Conservation (phyloP, 2,329 filamentous ascomycete genomes). For the Drechslerella dactyloides region DNA sequence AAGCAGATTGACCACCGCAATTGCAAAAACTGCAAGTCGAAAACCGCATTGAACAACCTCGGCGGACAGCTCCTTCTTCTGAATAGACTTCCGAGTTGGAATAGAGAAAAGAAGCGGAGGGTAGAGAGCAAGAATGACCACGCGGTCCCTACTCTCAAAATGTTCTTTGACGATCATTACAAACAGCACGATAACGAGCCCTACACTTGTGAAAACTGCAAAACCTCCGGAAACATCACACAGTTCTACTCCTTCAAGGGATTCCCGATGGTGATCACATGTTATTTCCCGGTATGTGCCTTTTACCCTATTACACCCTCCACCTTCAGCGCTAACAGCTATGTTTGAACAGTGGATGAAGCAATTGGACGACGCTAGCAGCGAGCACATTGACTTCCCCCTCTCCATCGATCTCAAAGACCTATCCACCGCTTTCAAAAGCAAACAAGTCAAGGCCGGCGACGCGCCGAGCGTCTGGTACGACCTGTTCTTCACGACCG, state of each 20-base stretch:
- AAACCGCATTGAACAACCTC: slow-evolving; percentile 17
- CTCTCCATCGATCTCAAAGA: slow-evolving; percentile 44
- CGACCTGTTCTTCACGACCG: slow-evolving; percentile 45
- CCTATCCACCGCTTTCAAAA: slow-evolving; percentile 24
- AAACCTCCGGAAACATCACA: slow-evolving; percentile 32
- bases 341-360: slow-evolving; percentile 40
- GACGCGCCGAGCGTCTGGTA: slow-evolving; percentile 48
- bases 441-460: slow-evolving; percentile 25
- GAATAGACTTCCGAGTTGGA: slow-evolving; percentile 23
- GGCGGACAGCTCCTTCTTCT: slow-evolving; percentile 30
- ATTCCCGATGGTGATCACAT: slow-evolving; percentile 46
- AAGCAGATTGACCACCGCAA: slow-evolving; percentile 89
- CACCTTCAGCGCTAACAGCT: not conserved
- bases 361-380: slow-evolving; percentile 27
- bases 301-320: not conserved
- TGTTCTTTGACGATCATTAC: slow-evolving; percentile 46
- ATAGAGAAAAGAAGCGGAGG: slow-evolving; percentile 22
- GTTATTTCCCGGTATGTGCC: slow-evolving; percentile 38
- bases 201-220: slow-evolving; percentile 39
- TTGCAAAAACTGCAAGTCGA: slow-evolving; percentile 77
- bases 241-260: slow-evolving; percentile 46
- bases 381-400: slow-evolving; percentile 42
- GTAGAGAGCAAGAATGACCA: slow-evolving; percentile 21
- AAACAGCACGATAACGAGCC: slow-evolving; percentile 37
- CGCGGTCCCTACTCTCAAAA: slow-evolving; percentile 31